These are phyloP conservation scores for Pleurotus giganteus DNA, from an alignment of 768 basidiomycete genomes.

Conservation along the genomic window DNA sequence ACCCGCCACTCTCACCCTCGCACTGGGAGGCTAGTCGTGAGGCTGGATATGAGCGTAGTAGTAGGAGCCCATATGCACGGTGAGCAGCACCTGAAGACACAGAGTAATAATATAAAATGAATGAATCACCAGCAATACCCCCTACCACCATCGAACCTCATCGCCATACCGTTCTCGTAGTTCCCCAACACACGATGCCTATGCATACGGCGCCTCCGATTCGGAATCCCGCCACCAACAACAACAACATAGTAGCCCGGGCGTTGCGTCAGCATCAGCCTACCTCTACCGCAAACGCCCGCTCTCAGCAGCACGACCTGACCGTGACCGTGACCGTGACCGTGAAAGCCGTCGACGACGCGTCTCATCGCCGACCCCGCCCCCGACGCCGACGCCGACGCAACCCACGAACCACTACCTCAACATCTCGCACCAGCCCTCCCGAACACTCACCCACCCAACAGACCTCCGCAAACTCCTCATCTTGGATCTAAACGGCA, in stretches of 20 bases:
- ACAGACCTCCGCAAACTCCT: constrained; percentile 55
- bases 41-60: no score
- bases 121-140: no score
- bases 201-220: no score
- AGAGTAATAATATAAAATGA: no score
- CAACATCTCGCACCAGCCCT: constrained; percentile 25
- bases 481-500: constrained; percentile 75
- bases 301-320: not conserved
- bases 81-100: no score
- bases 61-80: no score
- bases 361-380: not conserved
- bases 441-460: constrained; percentile 22
- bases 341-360: not conserved
- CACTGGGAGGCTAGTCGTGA: no score
- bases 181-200: no score
- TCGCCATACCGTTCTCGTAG: no score
- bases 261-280: not conserved
- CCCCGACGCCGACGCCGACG: not conserved
- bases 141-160: no score
- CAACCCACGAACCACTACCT: constrained; percentile 32
- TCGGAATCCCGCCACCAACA: no score
- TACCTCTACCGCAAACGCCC: not conserved
- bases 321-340: not conserved
- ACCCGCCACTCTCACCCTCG: no score
- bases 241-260: not conserved